These are phyloP conservation scores for Alternaria incomplexa DNA, from an alignment of 2,329 filamentous ascomycete species.

Conservation along the genomic window DNA sequence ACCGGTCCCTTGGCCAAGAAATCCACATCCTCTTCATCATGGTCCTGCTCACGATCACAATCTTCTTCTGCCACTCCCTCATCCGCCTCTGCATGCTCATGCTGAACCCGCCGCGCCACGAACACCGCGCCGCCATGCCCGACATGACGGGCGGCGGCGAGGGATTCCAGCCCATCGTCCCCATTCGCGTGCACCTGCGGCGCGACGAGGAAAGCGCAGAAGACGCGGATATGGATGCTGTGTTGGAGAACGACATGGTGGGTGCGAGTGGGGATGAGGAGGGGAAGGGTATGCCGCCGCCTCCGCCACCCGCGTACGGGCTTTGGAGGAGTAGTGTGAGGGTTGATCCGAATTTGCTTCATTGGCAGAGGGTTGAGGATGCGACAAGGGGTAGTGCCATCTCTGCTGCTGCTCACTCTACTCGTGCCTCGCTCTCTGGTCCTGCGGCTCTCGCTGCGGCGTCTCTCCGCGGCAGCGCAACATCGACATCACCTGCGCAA, in stretches of 20 bases:
- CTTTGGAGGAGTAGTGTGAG: conserved; percentile 82
- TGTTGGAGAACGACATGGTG: conserved; percentile 47
- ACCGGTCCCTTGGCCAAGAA: conserved; percentile 68
- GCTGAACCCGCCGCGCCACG: conserved; percentile 51
- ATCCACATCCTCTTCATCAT: conserved; percentile 83
- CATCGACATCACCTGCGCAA: not conserved
- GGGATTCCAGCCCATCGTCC: conserved; percentile 73
- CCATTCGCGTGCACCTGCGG: conserved; percentile 77
- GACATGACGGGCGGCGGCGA: conserved; percentile 62
- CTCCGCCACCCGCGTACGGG: conserved; percentile 79
- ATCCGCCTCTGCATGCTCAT: conserved; percentile 74
- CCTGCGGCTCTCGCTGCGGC: not conserved
- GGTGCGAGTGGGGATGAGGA: conserved; percentile 17
- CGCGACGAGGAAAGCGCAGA: conserved; percentile 72
- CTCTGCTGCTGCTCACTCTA: conserved; percentile 4
- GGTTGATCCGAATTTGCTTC: conserved; percentile 80
- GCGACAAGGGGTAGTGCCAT: conserved; percentile 3
- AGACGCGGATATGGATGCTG: conserved; percentile 57
- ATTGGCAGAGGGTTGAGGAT: conserved; percentile 70
- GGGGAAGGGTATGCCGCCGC: conserved; percentile 29
- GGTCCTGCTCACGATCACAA: conserved; percentile 72
- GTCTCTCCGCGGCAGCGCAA: not conserved
- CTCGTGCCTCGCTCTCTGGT: conserved; percentile 2
- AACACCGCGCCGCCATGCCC: conserved; percentile 45
- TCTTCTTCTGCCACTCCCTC: conserved; percentile 82